Evolutionary conservation across 164 flowering plant genomes (phyloP).

Genomic region (Magnolia officinalis): DNA sequence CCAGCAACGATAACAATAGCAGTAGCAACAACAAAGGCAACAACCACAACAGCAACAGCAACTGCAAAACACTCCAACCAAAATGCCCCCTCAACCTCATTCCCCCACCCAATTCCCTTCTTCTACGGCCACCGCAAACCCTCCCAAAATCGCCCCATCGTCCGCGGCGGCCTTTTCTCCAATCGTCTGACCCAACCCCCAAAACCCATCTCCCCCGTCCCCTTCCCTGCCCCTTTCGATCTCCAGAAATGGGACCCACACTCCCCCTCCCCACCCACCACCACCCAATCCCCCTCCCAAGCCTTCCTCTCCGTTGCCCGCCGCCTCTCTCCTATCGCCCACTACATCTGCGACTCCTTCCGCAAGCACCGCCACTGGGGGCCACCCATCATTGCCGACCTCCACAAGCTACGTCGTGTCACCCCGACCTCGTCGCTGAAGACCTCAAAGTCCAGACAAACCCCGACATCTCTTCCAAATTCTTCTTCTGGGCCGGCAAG

Average conservation of each 20-base stretch:
- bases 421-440: conserved; percentile 72
- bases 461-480: conserved; percentile 59
- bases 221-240: conserved; percentile 27
- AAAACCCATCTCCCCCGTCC: conserved; percentile 15
- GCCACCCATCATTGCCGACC: conserved; percentile 51
- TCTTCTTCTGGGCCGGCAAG: conserved; percentile 94
- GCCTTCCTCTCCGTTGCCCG: conserved; percentile 42
- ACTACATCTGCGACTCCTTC: conserved; percentile 82
- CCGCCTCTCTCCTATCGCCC: conserved; percentile 79
- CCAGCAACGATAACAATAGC: no score
- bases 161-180: conserved; percentile 76
- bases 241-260: conserved; percentile 78
- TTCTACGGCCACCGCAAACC: conserved; percentile 88
- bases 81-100: conserved; percentile 50
- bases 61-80: neutral
- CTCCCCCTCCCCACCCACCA: conserved; percentile 9
- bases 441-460: conserved; percentile 65
- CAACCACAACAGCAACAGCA: no score
- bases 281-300: conserved; percentile 37
- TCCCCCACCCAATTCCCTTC: conserved; percentile 47
- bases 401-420: conserved; percentile 76
- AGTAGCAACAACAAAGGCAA: no score
- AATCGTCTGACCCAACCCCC: conserved; percentile 51
- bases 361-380: conserved; percentile 67
- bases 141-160: conserved; percentile 71